Evolutionary conservation across 768 basidiomycete species (phyloP), one percentile per base, ranked within the genome.

Genomic region (Xerocomellus intermedius): DNA sequence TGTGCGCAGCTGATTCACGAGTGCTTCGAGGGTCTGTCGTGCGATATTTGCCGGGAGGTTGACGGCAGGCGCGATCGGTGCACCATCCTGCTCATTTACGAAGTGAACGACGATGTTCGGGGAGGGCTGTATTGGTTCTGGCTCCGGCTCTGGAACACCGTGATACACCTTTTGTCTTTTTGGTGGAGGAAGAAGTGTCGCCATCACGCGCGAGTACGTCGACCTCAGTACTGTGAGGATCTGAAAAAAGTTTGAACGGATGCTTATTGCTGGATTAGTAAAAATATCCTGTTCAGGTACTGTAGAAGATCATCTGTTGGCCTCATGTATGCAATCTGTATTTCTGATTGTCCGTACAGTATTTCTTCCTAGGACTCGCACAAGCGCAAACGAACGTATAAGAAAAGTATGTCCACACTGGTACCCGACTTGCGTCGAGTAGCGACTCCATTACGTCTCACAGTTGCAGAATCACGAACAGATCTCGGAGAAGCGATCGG

Each of bases 41-140:
- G 85, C 82, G 9, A 95, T 80, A 73, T 94, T 89, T 24, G 95
- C 91, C 13, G 94, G 95, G 45, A 98, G 73, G 70, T 84, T 93
- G 67, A 98, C 86, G 0, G 90, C 85, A 48, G 95, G 94, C 22
- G 94, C 95, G 21, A 98, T 76, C 4, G 84, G 74, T 54, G 77
- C 74, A 0, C 87, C 93, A 70, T 95, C 89, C 48, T 94, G 88
- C 54, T 95, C 91, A 4, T 88, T 89, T 26, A 94, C 86, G 69
- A 98, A 98, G 65, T 96, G 93, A 21, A 97, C 94, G 16, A 98
- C 81, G 53, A 98, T 75, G 58, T 86, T 86, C 0, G 86, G 84
- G 2, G 84, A 77, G 10, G 74, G 72, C 55, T 72, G 69, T 16
- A 69, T 62, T 5, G 72, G 68, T 53, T 83, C 81, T 55, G 77